Base-by-base conservation (phyloP, 176 grass and related monocot species). In the Melocanna baccifera region DNA sequence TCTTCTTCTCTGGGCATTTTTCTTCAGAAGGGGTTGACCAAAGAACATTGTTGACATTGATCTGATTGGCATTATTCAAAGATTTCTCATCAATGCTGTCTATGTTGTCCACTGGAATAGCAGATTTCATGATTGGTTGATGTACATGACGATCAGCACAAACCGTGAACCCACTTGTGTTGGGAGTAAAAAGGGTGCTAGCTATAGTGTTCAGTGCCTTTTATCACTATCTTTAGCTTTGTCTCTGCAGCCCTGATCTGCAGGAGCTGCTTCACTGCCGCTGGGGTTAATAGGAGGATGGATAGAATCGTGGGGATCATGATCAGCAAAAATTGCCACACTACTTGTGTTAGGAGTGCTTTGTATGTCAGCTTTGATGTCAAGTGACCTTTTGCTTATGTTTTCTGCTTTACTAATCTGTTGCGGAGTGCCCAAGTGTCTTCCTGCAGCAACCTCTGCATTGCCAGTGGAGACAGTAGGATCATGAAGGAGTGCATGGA, bases 121-220 rank as follows among this genome's bases (percentile, higher is more conserved):
- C 55, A 40, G 36, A 68, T 62, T 53, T 61, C 62, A 16, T 70
- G 51, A 58, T 80, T 74, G 52, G 18, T 71, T 64, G 53, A 77
- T 84, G 84, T 37, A 76, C 15, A 90, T 82, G 43, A 75, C 15
- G 76, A 84, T 48, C 81, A 57, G 47, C 65, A 56, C 75, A 82
- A 70, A 71, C 52, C 40, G 76, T 53, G 16, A 40, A 59, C 69
- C 84, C 36, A 32, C 28, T 36, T 82, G 52, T 82, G 37, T 62
- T 73, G 46, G 75, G 66, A 45, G 20, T 29, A 47, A 36, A 32
- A 73, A 56, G 34, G 7, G 59, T 51, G 82, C 40, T 50, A 70
- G 7, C 73, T 26, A 12, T 63, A 42, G 5, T 62, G 29, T 42
- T 16, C 67, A 43, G 6, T 73, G 69, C 59, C 26, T 26, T 56